Base-by-base conservation (phyloP, 768 basidiomycete species). In the Tephrocybe sp. region DNA sequence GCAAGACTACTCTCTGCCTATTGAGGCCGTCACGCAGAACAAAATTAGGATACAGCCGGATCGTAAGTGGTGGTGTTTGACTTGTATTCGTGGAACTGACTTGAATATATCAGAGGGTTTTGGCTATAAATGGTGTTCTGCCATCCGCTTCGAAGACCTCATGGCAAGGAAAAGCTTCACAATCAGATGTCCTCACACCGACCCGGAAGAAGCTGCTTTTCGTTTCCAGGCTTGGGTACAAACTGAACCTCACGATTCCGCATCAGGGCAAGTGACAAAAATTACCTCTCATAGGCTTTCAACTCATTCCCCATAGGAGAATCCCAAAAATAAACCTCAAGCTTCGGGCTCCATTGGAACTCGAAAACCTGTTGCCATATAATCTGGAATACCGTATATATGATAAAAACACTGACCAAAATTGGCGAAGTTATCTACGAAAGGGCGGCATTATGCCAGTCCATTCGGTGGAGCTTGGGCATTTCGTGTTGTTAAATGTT, bases 301-400 rank as follows among this genome's bases (percentile, higher is more conserved):
- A 62, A 31, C 17, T 14, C 17, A 16, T 50, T 39, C 1, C 5
- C 4, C 38, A 1, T 62, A 97, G 93, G 52, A 84, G 82, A 68
- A 87, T 88, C 56, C 96, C 97, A 2, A 87, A 84, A 65, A 82
- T 98, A 51, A 84, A 82, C 40, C 74, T 99, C 44, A 87, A 83
- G 53, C 82, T 99, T 39, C 85, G 92, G 32, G 93, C 97, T 12
- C 97, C 97, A 0, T 76, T 99, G 22, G 96, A 99, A 62, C 72
- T 99, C 9, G 96, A 99, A 69, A 99, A 99, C 64, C 72, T 98
- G 16, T 72, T 98, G 19, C 97, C 97, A 0, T 97, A 87, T 69
- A 93, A 98, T 60, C 68, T 98, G 45, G 87, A 93, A 60, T 99
- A 97, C 71, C 82, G 93, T n/a, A 89, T 98, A 31, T 98, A 93